These are phyloP conservation scores for Clitopilus passeckerianus DNA, from an alignment of 768 basidiomycete species.

Conservation along the genomic window DNA sequence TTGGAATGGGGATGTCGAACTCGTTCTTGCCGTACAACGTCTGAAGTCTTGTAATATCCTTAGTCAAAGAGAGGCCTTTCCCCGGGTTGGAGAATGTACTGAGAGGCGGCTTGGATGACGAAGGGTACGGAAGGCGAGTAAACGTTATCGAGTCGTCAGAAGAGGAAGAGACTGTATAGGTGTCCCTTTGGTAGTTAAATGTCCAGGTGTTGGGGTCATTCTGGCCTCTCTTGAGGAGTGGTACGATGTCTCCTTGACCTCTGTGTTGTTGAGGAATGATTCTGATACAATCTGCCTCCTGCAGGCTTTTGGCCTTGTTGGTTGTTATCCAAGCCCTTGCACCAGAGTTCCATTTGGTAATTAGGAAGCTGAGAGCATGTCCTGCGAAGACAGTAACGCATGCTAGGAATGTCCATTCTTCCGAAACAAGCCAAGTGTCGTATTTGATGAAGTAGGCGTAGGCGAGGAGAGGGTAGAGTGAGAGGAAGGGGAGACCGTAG, in stretches of 20 bases:
- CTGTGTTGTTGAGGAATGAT: slow-evolving; percentile 77
- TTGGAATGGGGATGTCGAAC: slow-evolving; percentile 96
- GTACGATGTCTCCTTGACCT: slow-evolving; percentile 87
- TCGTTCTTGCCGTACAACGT: slow-evolving; percentile 86
- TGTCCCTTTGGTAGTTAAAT: slow-evolving; percentile 94
- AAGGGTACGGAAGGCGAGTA: slow-evolving; percentile 83
- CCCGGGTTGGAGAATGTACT: slow-evolving; percentile 55
- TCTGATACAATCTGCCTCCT: slow-evolving; percentile 76
- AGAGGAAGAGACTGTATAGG: slow-evolving; percentile 66
- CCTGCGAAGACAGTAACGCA: slow-evolving; percentile 80
- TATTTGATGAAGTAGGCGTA: slow-evolving; percentile 93
- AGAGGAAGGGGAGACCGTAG: slow-evolving; percentile 75
- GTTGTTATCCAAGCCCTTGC: slow-evolving; percentile 82
- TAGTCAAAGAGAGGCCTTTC: slow-evolving; percentile 19
- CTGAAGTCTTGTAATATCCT: slow-evolving; percentile 26
- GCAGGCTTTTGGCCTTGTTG: slow-evolving; percentile 54
- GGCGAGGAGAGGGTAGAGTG: slow-evolving; percentile 75
- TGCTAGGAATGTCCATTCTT: slow-evolving; percentile 97
- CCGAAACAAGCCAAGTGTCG: slow-evolving; percentile 85
- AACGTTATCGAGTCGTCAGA: slow-evolving; percentile 51
- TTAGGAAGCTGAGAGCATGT: slow-evolving; percentile 89
- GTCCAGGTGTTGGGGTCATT: slow-evolving; percentile 62
- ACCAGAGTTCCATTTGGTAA: slow-evolving; percentile 83
- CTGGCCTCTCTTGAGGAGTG: slow-evolving; percentile 56
- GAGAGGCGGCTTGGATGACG: slow-evolving; percentile 63